Conservation (phyloP, 805 yeast species). For the Sugiyamaella americana region DNA sequence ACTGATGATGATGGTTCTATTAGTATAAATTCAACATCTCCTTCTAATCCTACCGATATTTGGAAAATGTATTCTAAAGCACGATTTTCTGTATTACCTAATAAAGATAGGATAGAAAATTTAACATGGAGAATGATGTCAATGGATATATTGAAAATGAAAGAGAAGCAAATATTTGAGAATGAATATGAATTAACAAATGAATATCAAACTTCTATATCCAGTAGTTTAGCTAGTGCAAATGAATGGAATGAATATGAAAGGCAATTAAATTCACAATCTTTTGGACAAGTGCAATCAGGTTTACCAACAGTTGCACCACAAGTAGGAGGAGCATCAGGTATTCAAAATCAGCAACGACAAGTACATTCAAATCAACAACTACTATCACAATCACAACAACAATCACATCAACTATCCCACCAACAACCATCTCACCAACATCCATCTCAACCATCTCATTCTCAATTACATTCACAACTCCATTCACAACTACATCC, state of each 20-base stretch:
- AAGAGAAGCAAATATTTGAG: neutral
- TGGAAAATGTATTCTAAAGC: constrained; percentile 84
- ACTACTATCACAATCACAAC: neutral
- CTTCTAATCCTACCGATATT: constrained; percentile 34
- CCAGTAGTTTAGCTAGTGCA: neutral
- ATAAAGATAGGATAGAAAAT: constrained; percentile 72
- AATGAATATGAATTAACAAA: neutral
- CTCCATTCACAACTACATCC: neutral
- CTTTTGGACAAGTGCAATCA: neutral
- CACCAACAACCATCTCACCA: neutral
- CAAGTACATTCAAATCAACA: constrained; percentile 2
- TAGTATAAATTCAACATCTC: constrained; percentile 29
- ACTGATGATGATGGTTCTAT: neutral
- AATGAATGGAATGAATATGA: neutral
- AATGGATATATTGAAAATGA: neutral
- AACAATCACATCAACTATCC: neutral
- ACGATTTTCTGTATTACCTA: constrained; percentile 58
- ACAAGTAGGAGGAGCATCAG: neutral
- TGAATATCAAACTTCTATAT: neutral
- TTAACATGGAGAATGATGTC: constrained; percentile 82
- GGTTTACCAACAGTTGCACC: neutral
- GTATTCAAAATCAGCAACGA: neutral
- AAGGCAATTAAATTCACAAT: neutral
- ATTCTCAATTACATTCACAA: neutral
- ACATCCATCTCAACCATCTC: neutral